These are phyloP conservation scores for Dillenia suffruticosa DNA, from an alignment of 164 flowering plant species.

Conservation along the genomic window DNA sequence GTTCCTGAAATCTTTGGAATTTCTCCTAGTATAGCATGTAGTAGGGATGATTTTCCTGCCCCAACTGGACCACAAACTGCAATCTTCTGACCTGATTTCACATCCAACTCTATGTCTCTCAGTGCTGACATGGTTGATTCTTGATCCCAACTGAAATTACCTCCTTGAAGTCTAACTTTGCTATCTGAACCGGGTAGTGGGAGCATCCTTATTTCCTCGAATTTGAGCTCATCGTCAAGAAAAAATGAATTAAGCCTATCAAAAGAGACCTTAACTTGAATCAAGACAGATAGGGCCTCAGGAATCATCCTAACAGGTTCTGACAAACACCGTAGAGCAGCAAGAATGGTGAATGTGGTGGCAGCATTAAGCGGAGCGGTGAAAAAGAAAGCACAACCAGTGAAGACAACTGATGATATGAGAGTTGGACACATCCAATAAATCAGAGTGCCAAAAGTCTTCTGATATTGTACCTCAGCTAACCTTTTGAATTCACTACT, in stretches of 20 bases:
- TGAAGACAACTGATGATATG: slow-evolving; percentile 60
- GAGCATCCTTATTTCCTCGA: slow-evolving; percentile 14
- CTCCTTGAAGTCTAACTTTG: slow-evolving; percentile 29
- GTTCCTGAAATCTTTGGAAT: slow-evolving; percentile 67
- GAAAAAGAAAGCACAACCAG: slow-evolving; percentile 44
- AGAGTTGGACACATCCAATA: slow-evolving; percentile 85
- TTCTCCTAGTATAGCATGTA: slow-evolving; percentile 81
- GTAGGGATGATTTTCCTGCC: slow-evolving; percentile 79
- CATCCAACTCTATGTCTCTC: slow-evolving; percentile 35
- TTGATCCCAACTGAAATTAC: slow-evolving; percentile 63
- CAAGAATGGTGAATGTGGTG: slow-evolving; percentile 76
- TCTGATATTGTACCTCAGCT: slow-evolving; percentile 35
- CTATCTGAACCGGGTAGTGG: slow-evolving; percentile 1
- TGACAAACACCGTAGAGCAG: slow-evolving; percentile 50
- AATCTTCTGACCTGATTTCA: slow-evolving; percentile 51
- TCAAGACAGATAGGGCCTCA: slow-evolving; percentile 57
- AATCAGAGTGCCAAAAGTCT: slow-evolving; percentile 34
- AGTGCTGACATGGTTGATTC: slow-evolving; percentile 34
- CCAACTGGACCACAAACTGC: slow-evolving; percentile 95
- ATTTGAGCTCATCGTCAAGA: slow-evolving; percentile 61
- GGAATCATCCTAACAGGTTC: slow-evolving; percentile 80
- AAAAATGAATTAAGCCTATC: slow-evolving; percentile 57
- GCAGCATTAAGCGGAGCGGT: slow-evolving; percentile 61
- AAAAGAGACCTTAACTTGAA: slow-evolving; percentile 74
- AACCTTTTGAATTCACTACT: slow-evolving; percentile 65